A percentile compares a stretch with the other conserved stretches of the same genome.
Conservation (phyloP, 2,329 filamentous ascomycete species). For the Trichophyton benhamiae region DNA sequence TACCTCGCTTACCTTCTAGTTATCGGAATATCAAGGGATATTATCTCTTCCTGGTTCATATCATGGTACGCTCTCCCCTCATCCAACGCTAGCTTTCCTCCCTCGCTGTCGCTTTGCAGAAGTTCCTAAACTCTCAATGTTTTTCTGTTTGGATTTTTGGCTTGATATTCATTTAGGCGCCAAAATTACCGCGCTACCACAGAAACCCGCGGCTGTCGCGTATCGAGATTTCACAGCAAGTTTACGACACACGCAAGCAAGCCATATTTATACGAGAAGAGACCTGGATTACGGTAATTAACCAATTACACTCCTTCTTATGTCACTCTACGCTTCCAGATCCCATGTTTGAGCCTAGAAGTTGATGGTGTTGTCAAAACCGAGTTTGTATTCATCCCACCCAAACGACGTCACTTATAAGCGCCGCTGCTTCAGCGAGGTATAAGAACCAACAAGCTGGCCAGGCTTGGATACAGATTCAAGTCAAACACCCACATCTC, state of each 20-base stretch:
- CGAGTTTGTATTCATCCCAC: not conserved
- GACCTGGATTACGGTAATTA: not conserved
- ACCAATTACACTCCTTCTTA: not conserved
- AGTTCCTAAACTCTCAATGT: not conserved
- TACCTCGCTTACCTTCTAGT: conserved; percentile 15
- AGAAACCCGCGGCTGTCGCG: not conserved
- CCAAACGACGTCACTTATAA: not conserved
- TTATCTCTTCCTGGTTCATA: not conserved
- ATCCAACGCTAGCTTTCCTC: not conserved
- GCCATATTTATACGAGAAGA: not conserved
- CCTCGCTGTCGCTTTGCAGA: not conserved
- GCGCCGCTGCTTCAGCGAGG: not conserved
- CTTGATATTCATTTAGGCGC: not conserved
- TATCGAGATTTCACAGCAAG: not conserved
- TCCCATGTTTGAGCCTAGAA: too few species aligned
- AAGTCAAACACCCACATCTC: not conserved
- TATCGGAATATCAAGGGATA: not conserved
- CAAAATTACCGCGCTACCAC: conserved; percentile 2
- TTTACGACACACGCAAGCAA: not conserved
- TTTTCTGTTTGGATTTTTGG: conserved; percentile 1
- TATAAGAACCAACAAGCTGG: not conserved
- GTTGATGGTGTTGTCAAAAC: not conserved
- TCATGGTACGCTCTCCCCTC: not conserved
- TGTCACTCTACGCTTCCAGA: too few species aligned
- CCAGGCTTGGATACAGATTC: not conserved